Evolutionary conservation across 129 eudicot genomes (phyloP), one percentile per base, ranked within the genome.

Genomic region (Lonicera japonica): DNA sequence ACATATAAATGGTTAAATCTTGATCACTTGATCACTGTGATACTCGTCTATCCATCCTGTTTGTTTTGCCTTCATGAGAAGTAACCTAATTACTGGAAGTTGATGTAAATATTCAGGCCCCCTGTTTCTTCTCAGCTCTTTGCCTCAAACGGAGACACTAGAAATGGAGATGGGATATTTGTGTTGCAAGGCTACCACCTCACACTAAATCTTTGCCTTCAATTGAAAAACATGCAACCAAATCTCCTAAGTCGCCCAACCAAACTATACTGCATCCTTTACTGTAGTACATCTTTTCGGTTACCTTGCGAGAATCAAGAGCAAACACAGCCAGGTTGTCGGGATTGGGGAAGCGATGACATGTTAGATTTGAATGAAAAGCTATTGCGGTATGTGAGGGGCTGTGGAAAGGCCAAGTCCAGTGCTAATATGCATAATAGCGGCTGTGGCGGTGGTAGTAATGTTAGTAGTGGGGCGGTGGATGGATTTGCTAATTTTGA

Each of bases 171-270:
- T 14, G 79, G 69, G 45, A 69, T 72, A 56, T 77, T 72, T 20
- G 73, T 87, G 14, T 34, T 36, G 41, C 65, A 67, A 22, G 91
- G 96, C 45, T 65, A 52, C 69, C 83, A 78, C 63, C 83, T 87
- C 6, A 70, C 84, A 15, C 72, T 92, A 53, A 83, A 70, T 66
- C 36, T 92, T n/a, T 84, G 96, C 65, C 87, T 92, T 71, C 96
- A 82, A 51, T 25, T 92, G 51, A 63, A 70, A 60, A 66, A 85
- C 73, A 40, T 82, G 69, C 76, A 76, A 47, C 74, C 73, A 14
- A 77, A 79, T 63, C 66, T 66, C 1, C 68, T 60, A 18, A 53
- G 43, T 59, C 83, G 47, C 41, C 65, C 73, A 23, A 58, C 59
- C 56, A 92, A 80, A 70, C 69, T 82, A 56, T 78, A 77, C 71